Evolutionary conservation across 108 stramenopile genomes (phyloP), one percentile per base, ranked within the genome.

Genomic region (Stephanodiscus triporus): DNA sequence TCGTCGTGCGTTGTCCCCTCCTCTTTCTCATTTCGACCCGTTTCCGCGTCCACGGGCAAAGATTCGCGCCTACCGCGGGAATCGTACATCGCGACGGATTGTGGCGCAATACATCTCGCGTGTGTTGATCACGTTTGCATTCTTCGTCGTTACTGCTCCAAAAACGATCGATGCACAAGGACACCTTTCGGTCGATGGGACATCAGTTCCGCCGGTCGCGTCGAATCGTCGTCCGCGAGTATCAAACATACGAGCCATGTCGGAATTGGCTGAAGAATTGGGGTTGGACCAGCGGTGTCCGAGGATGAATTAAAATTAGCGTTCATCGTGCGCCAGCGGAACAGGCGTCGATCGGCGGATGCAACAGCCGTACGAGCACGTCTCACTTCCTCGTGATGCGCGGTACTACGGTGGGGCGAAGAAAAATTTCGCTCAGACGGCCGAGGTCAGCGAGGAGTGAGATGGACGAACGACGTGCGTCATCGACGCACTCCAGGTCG

Each of bases 351-450:
- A 10, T 72, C 37, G 84, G 84, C 0, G 84, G 84, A 2, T 85
- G 84, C 58, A 85, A 85, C 66, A 75, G n/a, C n/a, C 79, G 2
- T 85, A 67, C 50, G 84, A 85, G 32, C 72, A 81, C 69, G 80
- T 85, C n/a, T 0, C 81, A 78, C 50, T 85, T 85, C 60, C 64
- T 84, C 9, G 17, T 50, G 30, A n/a, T n/a, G n/a, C 54, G 51
- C 17, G 36, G 9, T 3, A n/a, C n/a, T n/a, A n/a, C n/a, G n/a
- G n/a, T n/a, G 64, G 9, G 32, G 26, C 0, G 42, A 48, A 22
- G 40, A 26, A 3, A 56, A 29, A 0, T 32, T 63, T 72, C 19
- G 53, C 77, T 10, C 63, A 77, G 0, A 32, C 60, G 9, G 82
- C 70, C 10, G 82, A 83, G 61, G 82, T 83, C 29, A 79, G 58